Evolutionary conservation across 768 basidiomycete species (phyloP).

Genomic region (Sporobolomyces phaffii): DNA sequence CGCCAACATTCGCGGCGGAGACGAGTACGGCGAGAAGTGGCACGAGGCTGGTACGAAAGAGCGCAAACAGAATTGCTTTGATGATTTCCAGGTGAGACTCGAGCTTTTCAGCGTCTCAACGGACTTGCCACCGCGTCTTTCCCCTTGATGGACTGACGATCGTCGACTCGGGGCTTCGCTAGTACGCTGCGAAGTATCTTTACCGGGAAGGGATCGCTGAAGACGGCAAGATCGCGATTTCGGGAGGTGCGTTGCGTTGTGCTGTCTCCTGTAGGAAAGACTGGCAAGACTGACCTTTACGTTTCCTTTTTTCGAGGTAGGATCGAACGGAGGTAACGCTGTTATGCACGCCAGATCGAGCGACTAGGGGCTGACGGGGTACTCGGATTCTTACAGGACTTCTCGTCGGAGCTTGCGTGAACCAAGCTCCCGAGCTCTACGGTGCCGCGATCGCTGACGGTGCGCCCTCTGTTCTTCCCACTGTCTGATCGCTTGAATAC

Average conservation of each 20-base stretch:
- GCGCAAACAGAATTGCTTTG: conserved; percentile 59
- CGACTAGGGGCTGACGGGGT: no score
- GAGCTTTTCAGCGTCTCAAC: neutral
- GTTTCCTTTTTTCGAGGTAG: neutral
- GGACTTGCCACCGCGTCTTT: no score
- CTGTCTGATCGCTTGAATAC: no score
- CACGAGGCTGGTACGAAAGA: conserved; percentile 66
- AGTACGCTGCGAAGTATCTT: conserved; percentile 53
- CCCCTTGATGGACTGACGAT: neutral
- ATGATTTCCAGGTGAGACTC: conserved; percentile 59
- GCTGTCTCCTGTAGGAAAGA: no score
- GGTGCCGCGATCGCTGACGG: conserved; percentile 68
- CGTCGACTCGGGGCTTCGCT: neutral
- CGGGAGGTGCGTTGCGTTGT: conserved; percentile 51
- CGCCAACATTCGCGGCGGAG: conserved; percentile 58
- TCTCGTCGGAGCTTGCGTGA: conserved; percentile 75
- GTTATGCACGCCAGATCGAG: no score
- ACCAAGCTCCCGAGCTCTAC: conserved; percentile 68
- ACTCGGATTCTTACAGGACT: no score
- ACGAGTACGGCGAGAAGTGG: conserved; percentile 74
- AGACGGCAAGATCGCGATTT: conserved; percentile 65
- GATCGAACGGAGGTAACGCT: conserved; percentile 77
- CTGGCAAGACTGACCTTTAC: neutral
- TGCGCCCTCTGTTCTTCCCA: neutral
- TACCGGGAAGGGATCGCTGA: conserved; percentile 66